A percentile compares a stretch with the other conserved stretches of the same genome.
Evolutionary conservation across 768 basidiomycete species (phyloP).

Genomic region (Panaeolus cyanescens): DNA sequence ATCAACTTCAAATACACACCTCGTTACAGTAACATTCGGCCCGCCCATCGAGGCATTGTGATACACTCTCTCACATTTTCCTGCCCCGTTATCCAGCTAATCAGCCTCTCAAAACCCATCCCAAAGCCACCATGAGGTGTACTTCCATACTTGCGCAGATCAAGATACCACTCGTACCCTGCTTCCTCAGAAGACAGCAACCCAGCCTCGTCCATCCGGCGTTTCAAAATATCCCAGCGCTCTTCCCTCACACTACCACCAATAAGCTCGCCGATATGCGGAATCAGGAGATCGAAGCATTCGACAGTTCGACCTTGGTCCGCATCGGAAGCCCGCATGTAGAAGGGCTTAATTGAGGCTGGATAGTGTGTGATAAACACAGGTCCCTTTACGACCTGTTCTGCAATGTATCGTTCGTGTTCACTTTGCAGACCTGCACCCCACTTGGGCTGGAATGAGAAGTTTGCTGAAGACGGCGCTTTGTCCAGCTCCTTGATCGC

Average conservation of each 20-base stretch:
- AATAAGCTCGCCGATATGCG: conserved; percentile 83
- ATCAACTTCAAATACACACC: not conserved
- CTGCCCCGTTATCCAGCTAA: conserved; percentile 85
- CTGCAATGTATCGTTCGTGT: conserved; percentile 91
- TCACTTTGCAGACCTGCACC: conserved; percentile 80
- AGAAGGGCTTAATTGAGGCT: conserved; percentile 83
- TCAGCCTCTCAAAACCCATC: conserved; percentile 90
- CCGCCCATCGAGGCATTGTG: conserved; percentile 89
- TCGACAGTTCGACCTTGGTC: conserved; percentile 50
- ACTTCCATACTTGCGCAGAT: conserved; percentile 81
- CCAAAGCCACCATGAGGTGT: conserved; percentile 96
- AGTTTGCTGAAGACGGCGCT: conserved; percentile 30
- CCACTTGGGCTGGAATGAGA: conserved; percentile 63
- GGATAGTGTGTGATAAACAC: conserved; percentile 95
- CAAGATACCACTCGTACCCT: conserved; percentile 72
- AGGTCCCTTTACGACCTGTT: conserved; percentile 65
- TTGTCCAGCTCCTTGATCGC: conserved; percentile 62
- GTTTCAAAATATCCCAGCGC: conserved; percentile 50
- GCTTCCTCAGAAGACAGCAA: conserved; percentile 28
- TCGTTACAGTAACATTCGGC: conserved; percentile 70
- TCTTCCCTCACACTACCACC: conserved; percentile 93
- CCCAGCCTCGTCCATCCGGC: conserved; percentile 46
- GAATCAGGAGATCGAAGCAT: conserved; percentile 96
- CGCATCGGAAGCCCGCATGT: conserved; percentile 75
- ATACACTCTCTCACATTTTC: conserved; percentile 94